phyloP scores from a whole-genome alignment of 148 eudicot species.

The Rhododendron mucronatum region DNA sequence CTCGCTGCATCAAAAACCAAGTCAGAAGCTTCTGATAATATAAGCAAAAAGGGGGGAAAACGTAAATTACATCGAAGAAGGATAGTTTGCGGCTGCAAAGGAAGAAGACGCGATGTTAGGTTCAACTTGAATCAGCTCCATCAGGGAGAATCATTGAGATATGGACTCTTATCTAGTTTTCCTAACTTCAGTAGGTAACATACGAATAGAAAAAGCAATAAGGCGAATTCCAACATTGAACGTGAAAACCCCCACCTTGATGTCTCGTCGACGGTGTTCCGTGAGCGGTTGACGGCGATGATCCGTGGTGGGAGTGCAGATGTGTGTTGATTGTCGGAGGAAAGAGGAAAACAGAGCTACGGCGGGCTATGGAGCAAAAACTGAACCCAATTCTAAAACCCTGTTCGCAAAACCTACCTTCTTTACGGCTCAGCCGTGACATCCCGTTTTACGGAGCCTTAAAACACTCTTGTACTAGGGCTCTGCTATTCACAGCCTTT shows the following conservation, averaged over 20 bases:
- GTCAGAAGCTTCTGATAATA: not conserved
- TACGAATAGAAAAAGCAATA: not conserved
- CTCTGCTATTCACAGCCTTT: no score
- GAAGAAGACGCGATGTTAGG: not conserved
- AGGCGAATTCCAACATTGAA: not conserved
- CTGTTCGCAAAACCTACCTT: no score
- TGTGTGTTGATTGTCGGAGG: not conserved
- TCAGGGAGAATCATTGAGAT: not conserved
- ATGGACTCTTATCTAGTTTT: not conserved
- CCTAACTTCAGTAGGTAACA: not conserved
- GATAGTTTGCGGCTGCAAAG: not conserved
- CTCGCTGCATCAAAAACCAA: not conserved
- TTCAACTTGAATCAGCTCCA: not conserved
- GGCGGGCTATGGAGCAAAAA: not conserved
- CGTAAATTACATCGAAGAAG: not conserved
- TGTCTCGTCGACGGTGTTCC: not conserved
- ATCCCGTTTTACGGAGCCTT: no score
- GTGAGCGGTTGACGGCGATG: not conserved
- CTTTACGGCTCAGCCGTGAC: no score
- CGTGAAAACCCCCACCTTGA: not conserved
- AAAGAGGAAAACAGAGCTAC: not conserved
- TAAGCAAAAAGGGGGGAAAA: not conserved
- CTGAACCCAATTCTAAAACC: no score
- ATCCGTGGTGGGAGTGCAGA: not conserved
- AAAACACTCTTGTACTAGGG: no score